Evolutionary conservation across 306 rosid genomes (phyloP).

Genomic region (Ziziphus jujuba): DNA sequence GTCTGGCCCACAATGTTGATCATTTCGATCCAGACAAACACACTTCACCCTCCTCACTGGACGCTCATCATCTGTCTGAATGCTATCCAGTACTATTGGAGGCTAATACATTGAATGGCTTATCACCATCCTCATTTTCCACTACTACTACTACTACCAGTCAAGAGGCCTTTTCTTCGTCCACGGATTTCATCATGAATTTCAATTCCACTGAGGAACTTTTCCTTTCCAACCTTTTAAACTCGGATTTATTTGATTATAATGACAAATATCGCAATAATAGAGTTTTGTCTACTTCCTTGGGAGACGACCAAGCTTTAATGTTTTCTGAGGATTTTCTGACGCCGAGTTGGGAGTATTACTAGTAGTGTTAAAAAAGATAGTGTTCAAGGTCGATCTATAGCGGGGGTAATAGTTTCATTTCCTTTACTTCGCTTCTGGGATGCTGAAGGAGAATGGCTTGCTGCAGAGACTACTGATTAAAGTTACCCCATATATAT

Average conservation of each 20-base stretch:
- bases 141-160: too few relatives aligned
- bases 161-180: too few relatives aligned
- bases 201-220: conserved; percentile 17
- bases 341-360: not conserved
- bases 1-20: not conserved
- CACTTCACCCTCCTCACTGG: not conserved
- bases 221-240: conserved; percentile 5
- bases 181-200: conserved; percentile 10
- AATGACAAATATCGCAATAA: not conserved
- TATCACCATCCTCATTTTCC: not conserved
- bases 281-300: not conserved
- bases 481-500: too few relatives aligned
- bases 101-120: not conserved
- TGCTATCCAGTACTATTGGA: not conserved
- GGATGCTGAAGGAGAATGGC: too few relatives aligned
- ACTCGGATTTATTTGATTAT: not conserved
- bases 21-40: not conserved
- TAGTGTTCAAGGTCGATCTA: conserved; percentile 1
- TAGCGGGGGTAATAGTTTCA: conserved; percentile 7
- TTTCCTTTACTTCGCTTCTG: conserved; percentile 9
- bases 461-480: too few relatives aligned
- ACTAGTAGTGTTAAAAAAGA: not conserved
- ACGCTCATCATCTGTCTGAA: too few relatives aligned
- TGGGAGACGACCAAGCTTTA: not conserved
- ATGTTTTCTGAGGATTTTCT: conserved; percentile 13